Percentiles rank a stretch among this genome's conserved stretches.
phyloP scores from a whole-genome alignment of 768 basidiomycete genomes.

The Collybiopsis confluens region DNA sequence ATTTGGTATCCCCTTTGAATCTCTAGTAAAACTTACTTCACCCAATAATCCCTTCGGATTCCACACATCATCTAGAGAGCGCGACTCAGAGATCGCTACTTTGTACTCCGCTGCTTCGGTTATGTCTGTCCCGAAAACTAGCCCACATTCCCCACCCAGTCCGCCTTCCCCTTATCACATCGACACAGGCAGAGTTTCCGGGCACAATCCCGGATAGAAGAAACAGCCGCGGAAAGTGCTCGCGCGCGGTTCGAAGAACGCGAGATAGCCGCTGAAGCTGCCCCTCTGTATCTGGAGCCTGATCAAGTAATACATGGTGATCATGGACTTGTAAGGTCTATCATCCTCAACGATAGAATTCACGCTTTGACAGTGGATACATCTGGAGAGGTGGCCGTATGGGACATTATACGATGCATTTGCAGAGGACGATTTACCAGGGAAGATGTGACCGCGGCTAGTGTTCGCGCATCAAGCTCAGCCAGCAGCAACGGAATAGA shows the following conservation, averaged over 20 bases:
- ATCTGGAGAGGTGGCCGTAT: conserved; percentile 81
- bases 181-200: conserved; percentile 20
- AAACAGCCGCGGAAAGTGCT: conserved; percentile 36
- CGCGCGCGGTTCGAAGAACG: conserved; percentile 59
- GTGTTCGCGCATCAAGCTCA: conserved; percentile 39
- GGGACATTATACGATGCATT: conserved; percentile 80
- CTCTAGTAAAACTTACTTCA: conserved; percentile 64
- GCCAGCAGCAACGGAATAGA: conserved; percentile 28
- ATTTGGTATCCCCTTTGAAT: conserved; percentile 67
- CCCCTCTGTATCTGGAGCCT: conserved; percentile 47
- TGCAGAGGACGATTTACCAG: conserved; percentile 70
- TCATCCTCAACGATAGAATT: conserved; percentile 82
- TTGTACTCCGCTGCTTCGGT: conserved; percentile 84
- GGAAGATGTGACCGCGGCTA: conserved; percentile 63
- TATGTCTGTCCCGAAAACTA: conserved; percentile 55
- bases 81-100: conserved; percentile 79
- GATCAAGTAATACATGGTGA: conserved; percentile 74
- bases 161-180: conserved; percentile 26
- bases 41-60: conserved; percentile 59
- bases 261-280: conserved; percentile 80
- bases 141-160: conserved; percentile 27
- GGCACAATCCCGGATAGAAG: conserved; percentile 25
- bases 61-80: conserved; percentile 33
- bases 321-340: conserved; percentile 75
- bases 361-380: conserved; percentile 92